These are phyloP conservation scores for Daedaleopsis sinensis DNA, from an alignment of 768 basidiomycete species.

Conservation along the genomic window DNA sequence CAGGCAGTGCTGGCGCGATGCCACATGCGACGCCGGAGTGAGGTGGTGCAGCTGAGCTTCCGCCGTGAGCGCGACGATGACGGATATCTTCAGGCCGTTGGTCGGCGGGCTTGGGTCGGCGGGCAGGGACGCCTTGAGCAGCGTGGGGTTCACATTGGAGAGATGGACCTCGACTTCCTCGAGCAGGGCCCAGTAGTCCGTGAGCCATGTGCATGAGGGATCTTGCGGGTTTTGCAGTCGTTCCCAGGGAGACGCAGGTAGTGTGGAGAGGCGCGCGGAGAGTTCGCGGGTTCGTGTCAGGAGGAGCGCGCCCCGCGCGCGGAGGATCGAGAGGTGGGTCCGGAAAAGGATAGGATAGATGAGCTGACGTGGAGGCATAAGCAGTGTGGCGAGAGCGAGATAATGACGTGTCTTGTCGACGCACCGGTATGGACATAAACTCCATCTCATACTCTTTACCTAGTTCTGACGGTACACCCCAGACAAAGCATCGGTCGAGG, in stretches of 20 bases:
- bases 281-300: not conserved
- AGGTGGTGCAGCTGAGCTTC: not conserved
- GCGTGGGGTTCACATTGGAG: not conserved
- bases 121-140: not conserved
- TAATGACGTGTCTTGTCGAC: not conserved
- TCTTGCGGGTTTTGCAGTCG: not conserved
- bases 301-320: not conserved
- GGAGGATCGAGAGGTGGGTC: not conserved
- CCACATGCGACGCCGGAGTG: not conserved
- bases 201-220: not conserved
- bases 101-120: not conserved
- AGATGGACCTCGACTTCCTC: not conserved
- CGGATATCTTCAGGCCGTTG: not conserved
- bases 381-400: not conserved
- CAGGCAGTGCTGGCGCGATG: not conserved
- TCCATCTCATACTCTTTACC: not conserved
- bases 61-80: constrained; percentile 1
- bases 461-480: not conserved
- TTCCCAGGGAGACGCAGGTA: not conserved
- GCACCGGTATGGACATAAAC: not conserved
- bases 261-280: not conserved
- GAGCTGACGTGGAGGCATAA: not conserved
- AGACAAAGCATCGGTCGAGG: not conserved
- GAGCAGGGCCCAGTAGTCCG: not conserved
- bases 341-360: not conserved